A percentile compares a stretch with the other conserved stretches of the same genome.
Evolutionary conservation across 2,329 filamentous ascomycete species (phyloP).

Genomic region (Verticillium isaacii): DNA sequence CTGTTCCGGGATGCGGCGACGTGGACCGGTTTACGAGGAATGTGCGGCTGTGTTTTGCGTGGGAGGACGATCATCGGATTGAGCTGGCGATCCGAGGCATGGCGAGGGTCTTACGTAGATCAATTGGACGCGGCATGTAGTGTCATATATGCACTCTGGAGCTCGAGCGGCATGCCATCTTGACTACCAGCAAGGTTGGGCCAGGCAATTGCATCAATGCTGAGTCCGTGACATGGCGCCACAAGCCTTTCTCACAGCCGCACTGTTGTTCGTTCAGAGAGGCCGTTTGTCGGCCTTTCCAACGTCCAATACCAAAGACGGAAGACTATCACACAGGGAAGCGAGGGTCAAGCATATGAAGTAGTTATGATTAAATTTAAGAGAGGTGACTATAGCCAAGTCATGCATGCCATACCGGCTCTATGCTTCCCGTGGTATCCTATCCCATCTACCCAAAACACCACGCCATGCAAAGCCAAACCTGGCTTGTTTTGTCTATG

Average conservation of each 20-base stretch:
- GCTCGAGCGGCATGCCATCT: too few species aligned
- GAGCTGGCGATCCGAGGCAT: constrained; percentile 64
- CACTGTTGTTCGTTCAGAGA: too few species aligned
- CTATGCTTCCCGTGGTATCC: not conserved
- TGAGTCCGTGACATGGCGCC: too few species aligned
- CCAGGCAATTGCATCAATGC: too few species aligned
- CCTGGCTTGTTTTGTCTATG: not conserved
- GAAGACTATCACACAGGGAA: too few species aligned
- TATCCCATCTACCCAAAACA: not conserved
- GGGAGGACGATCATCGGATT: constrained; percentile 64
- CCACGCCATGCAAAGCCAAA: not conserved
- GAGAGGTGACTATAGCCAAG: not conserved
- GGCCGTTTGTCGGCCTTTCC: too few species aligned
- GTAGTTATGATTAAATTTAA: not conserved
- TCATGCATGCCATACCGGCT: not conserved
- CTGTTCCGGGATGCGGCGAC: constrained; percentile 53
- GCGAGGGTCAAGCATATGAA: not conserved
- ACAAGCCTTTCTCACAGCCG: too few species aligned
- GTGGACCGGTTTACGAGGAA: constrained; percentile 51
- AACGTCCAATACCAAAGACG: too few species aligned
- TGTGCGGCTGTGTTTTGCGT: constrained; percentile 66
- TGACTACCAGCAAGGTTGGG: too few species aligned
- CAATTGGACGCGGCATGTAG: not conserved
- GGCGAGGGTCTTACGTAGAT: constrained; percentile 21
- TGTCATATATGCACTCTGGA: too few species aligned